phyloP scores from a whole-genome alignment of 805 yeast genomes.

The Yamadazyma tumulicola region DNA sequence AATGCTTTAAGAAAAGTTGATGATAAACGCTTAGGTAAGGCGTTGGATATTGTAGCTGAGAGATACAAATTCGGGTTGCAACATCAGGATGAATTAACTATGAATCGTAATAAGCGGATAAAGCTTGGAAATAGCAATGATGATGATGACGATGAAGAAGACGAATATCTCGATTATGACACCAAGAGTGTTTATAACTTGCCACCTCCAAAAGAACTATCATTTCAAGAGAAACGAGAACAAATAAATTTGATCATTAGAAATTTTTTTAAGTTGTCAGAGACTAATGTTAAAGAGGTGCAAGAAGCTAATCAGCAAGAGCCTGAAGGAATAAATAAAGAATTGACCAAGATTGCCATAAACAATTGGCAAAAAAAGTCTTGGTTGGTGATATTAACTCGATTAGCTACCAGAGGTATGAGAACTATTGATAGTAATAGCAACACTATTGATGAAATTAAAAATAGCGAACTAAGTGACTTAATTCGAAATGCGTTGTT shows the following conservation, averaged over 20 bases:
- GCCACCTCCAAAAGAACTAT: slow-evolving; percentile 55
- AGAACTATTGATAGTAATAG: slow-evolving; percentile 19
- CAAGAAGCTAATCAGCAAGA: slow-evolving; percentile 13
- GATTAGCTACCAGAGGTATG: slow-evolving; percentile 83
- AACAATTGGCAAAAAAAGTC: slow-evolving; percentile 56
- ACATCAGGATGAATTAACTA: slow-evolving; percentile 2
- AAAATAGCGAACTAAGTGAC: slow-evolving; percentile 46
- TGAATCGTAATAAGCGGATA: slow-evolving; percentile 3
- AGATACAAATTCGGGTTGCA: slow-evolving; percentile 50
- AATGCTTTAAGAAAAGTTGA: slow-evolving; percentile 60
- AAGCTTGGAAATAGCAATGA: slow-evolving; percentile 4
- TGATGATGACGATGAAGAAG: slow-evolving; percentile 29
- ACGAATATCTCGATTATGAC: slow-evolving; percentile 28
- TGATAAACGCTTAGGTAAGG: slow-evolving; percentile 53
- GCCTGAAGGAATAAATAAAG: slow-evolving; percentile 29
- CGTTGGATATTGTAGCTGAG: slow-evolving; percentile 63
- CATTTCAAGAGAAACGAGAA: slow-evolving; percentile 51
- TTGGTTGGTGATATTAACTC: slow-evolving; percentile 71
- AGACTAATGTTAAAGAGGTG: slow-evolving; percentile 18
- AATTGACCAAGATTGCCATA: slow-evolving; percentile 57
- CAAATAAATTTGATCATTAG: slow-evolving; percentile 57
- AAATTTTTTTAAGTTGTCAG: slow-evolving; percentile 52
- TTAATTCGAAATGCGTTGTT: slow-evolving; percentile 68
- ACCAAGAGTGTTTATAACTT: slow-evolving; percentile 46
- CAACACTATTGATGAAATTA: slow-evolving; percentile 20